Conservation (phyloP, 2,329 filamentous ascomycete genomes). For the Trichoderma aggressivum region DNA sequence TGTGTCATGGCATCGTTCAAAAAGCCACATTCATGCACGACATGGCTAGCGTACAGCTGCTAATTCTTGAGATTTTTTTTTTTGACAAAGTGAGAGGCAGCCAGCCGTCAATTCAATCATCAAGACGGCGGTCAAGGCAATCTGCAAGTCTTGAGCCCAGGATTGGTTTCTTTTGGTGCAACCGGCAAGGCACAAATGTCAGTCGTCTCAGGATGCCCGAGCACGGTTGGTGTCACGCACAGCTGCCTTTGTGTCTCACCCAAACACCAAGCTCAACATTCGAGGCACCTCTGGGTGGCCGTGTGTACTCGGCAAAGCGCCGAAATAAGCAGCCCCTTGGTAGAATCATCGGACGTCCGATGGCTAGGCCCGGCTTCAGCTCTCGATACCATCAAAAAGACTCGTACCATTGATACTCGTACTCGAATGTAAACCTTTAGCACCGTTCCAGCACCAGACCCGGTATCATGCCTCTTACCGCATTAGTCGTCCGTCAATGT, state of each 20-base stretch:
- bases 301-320: background rate
- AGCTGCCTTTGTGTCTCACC: background rate
- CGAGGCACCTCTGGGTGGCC: background rate
- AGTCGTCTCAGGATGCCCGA: background rate
- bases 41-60: background rate
- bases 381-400: background rate
- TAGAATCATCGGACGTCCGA: constrained; percentile 1
- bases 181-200: background rate
- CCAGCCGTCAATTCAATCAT: background rate
- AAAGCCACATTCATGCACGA: constrained; percentile 4
- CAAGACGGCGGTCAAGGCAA: background rate
- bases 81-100: background rate
- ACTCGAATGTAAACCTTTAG: background rate
- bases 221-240: background rate
- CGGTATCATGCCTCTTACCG: background rate
- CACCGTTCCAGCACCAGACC: background rate
- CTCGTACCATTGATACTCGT: background rate
- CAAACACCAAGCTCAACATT: constrained; percentile 1
- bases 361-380: background rate
- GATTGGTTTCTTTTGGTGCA: background rate
- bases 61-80: background rate
- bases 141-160: background rate
- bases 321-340: background rate
- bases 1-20: background rate
- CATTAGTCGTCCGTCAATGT: background rate